phyloP scores from a whole-genome alignment of 2,329 filamentous ascomycete species.

The Fusarium sp. region DNA sequence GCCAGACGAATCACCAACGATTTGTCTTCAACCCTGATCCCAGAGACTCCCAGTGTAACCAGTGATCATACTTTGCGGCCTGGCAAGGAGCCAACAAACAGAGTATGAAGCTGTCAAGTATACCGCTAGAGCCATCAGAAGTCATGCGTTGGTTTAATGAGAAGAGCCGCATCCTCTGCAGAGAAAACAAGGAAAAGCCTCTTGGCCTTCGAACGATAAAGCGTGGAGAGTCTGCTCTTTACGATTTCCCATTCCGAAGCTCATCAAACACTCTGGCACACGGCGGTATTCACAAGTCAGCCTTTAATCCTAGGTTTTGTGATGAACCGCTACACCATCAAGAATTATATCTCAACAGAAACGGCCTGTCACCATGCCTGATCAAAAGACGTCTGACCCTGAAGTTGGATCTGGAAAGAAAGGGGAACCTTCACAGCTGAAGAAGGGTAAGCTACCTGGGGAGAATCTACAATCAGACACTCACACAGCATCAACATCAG shows the following conservation, averaged over 20 bases:
- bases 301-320: background rate
- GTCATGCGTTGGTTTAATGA: background rate
- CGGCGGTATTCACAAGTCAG: background rate
- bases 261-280: background rate
- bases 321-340: background rate
- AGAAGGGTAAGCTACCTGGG: background rate
- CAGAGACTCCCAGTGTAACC: conserved; percentile 15
- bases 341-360: background rate
- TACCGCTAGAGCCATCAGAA: conserved; percentile 1
- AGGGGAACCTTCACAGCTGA: background rate
- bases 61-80: background rate
- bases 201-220: conserved; percentile 5
- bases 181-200: background rate
- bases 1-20: conserved; percentile 4
- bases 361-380: background rate
- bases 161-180: background rate
- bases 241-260: background rate
- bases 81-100: conserved; percentile 9
- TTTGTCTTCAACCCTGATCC: conserved; percentile 11
- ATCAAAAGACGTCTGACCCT: background rate
- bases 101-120: conserved; percentile 6
- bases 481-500: background rate
- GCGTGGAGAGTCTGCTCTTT: background rate
- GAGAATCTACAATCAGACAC: background rate
- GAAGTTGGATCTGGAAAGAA: background rate